Percentiles rank a stretch among this genome's conserved stretches.
Evolutionary conservation across 495 filamentous ascomycete species (phyloP).

Genomic region (Astrothelium subdiscretum): DNA sequence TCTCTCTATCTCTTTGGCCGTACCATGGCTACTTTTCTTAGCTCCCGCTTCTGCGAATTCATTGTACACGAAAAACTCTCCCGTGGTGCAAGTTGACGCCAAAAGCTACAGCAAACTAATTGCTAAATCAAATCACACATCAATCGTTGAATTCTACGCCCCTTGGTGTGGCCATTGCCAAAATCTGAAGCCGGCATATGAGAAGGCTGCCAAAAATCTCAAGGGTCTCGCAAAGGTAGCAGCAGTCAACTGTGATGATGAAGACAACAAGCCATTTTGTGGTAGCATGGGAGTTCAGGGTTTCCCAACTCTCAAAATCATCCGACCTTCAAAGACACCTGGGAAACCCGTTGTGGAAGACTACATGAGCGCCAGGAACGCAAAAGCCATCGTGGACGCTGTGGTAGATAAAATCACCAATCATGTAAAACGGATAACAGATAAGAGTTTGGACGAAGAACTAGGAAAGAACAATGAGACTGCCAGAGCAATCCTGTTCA

Average conservation of each 20-base stretch:
- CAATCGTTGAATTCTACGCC: constrained; percentile 71
- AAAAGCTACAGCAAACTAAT: constrained; percentile 78
- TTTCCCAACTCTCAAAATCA: constrained; percentile 93
- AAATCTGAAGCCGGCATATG: constrained; percentile 89
- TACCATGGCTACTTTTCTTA: constrained; percentile 43
- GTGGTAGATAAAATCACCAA: constrained; percentile 84
- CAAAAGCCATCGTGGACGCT: constrained; percentile 77
- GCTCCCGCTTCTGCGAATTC: constrained; percentile 53
- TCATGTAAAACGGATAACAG: constrained; percentile 68
- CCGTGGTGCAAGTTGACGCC: constrained; percentile 75
- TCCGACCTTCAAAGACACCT: constrained; percentile 69
- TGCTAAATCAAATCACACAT: constrained; percentile 78
- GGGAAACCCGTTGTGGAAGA: constrained; percentile 84
- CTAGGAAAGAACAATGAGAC: constrained; percentile 57
- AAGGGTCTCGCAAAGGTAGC: constrained; percentile 87
- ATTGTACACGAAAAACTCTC: constrained; percentile 76
- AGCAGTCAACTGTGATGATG: constrained; percentile 91
- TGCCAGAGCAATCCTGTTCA: constrained; percentile 86
- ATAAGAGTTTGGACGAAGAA: constrained; percentile 70
- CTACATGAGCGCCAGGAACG: constrained; percentile 71
- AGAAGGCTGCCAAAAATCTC: constrained; percentile 82
- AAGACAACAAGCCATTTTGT: constrained; percentile 84
- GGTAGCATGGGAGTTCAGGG: constrained; percentile 82
- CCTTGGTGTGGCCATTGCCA: constrained; percentile 96
- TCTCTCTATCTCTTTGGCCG: constrained; percentile 27